phyloP scores from a whole-genome alignment of 192 early-diverging fungal species.

The Piromyces sp. region DNA sequence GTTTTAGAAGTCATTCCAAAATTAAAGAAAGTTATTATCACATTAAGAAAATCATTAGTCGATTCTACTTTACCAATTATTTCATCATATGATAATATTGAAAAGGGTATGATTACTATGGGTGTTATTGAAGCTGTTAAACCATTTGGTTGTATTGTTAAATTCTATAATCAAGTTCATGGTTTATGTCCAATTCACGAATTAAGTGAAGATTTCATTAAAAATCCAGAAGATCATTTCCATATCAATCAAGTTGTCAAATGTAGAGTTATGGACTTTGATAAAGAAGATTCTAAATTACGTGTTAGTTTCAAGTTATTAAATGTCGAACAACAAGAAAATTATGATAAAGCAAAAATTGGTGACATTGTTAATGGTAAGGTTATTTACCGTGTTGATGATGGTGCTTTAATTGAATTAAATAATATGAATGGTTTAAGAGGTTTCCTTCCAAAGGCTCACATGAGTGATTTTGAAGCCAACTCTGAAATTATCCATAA shows the following conservation, averaged over 20 bases:
- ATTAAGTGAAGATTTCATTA: slow-evolving; percentile 12
- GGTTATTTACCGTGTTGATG: background rate
- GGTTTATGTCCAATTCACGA: slow-evolving; percentile 56
- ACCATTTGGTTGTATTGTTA: slow-evolving; percentile 47
- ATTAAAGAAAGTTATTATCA: background rate
- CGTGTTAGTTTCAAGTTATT: slow-evolving; percentile 47
- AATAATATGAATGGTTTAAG: background rate
- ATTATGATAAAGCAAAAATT: background rate
- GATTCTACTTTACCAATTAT: slow-evolving; percentile 50
- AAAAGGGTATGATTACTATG: slow-evolving; percentile 37
- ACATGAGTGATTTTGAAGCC: slow-evolving; percentile 1
- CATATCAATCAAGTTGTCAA: slow-evolving; percentile 51
- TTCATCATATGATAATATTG: slow-evolving; percentile 30
- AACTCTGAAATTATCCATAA: background rate
- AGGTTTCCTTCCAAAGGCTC: slow-evolving; percentile 1
- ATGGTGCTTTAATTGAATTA: background rate
- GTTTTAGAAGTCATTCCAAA: background rate
- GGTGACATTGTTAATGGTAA: background rate
- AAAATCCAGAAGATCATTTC: slow-evolving; percentile 48
- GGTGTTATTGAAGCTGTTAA: slow-evolving; percentile 46
- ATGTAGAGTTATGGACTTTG: slow-evolving; percentile 49
- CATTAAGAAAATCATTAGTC: slow-evolving; percentile 23
- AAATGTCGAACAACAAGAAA: background rate
- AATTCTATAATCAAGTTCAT: slow-evolving; percentile 57
- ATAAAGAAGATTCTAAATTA: slow-evolving; percentile 35